These are phyloP conservation scores for Dorcoceras hygrometricum DNA, from an alignment of 257 asterid species.

Conservation along the genomic window DNA sequence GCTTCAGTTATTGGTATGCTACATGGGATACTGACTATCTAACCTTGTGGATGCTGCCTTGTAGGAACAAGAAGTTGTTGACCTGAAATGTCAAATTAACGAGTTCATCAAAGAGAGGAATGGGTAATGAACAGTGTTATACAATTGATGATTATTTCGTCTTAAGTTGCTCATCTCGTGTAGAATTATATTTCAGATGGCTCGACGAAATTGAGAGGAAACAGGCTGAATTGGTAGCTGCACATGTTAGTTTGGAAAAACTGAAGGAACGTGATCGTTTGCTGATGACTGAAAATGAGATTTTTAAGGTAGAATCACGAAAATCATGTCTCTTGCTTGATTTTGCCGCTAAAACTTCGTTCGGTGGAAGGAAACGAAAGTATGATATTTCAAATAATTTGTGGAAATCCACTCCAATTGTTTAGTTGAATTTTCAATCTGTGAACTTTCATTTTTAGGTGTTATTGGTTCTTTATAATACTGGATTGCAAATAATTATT, in stretches of 20 bases:
- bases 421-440: no score
- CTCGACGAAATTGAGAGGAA: constrained; percentile 88
- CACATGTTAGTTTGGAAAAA: constrained; percentile 67
- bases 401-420: neutral
- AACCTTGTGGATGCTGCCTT: constrained; percentile 17
- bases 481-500: no score
- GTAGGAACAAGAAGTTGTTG: constrained; percentile 69
- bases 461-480: no score
- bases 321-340: no score
- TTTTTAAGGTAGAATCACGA: constrained; percentile 73
- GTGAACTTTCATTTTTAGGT: no score
- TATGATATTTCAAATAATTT: no score
- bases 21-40: constrained; percentile 4
- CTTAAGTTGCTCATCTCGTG: constrained; percentile 15
- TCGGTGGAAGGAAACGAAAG: no score
- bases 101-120: constrained; percentile 81
- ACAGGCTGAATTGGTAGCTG: constrained; percentile 86
- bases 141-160: neutral
- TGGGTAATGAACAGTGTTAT: constrained; percentile 22
- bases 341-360: no score
- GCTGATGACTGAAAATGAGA: constrained; percentile 66
- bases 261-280: constrained; percentile 57
- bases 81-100: constrained; percentile 65
- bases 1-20: constrained; percentile 8
- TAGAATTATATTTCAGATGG: constrained; percentile 56